A percentile compares a stretch with the other conserved stretches of the same genome.
Conservation (phyloP, 345 rosid species). For the Camelina hispida region DNA sequence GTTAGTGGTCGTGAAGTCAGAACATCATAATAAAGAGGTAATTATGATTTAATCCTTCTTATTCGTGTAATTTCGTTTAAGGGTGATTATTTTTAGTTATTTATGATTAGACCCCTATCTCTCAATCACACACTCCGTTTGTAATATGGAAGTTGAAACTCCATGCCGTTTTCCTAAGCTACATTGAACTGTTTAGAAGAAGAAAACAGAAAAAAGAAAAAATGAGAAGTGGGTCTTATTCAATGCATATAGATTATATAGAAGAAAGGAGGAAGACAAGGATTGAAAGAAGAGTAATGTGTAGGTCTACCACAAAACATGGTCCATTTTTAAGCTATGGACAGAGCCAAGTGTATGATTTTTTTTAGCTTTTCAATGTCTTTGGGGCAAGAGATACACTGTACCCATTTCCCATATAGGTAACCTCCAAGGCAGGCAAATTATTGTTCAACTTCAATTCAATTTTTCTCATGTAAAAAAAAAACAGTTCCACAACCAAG, state of each 20-base stretch:
- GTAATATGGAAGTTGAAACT: background rate
- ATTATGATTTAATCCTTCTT: constrained; percentile 17
- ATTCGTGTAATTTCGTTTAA: background rate
- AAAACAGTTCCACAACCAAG: background rate
- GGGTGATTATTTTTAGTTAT: background rate
- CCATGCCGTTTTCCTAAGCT: background rate
- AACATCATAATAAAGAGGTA: background rate
- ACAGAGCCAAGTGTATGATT: constrained; percentile 30
- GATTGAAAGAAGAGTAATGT: constrained; percentile 38
- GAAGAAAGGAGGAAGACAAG: constrained; percentile 24
- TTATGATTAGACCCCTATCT: background rate
- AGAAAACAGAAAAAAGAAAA: background rate
- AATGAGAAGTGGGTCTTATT: constrained; percentile 9
- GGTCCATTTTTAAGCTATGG: constrained; percentile 29
- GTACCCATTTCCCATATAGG: constrained; percentile 34
- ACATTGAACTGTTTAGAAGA: background rate
- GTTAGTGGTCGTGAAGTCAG: background rate
- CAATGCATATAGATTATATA: constrained; percentile 22
- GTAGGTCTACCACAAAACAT: constrained; percentile 47
- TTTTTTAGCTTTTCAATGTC: constrained; percentile 44
- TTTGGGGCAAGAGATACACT: constrained; percentile 42
- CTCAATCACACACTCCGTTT: background rate
- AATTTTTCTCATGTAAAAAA: background rate
- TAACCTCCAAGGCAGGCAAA: constrained; percentile 18
- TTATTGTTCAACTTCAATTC: constrained; percentile 3